Conservation (phyloP, 192 early-diverging fungal genomes). For the Glomus cerebriforme region DNA sequence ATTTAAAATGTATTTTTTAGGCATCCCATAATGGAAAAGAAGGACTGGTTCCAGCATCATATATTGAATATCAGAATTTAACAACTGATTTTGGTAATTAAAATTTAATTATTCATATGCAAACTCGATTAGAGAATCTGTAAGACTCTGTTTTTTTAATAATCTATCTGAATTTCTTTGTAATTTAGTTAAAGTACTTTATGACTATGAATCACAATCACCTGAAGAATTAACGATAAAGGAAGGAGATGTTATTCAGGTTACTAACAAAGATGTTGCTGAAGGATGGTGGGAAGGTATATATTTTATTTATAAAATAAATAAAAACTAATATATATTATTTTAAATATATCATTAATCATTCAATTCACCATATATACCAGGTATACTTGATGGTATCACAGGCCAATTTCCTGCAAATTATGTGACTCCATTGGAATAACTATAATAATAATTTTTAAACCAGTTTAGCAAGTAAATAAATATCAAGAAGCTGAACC, state of each 20-base stretch:
- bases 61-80: slow-evolving; percentile 39
- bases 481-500: too few relatives aligned
- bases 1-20: background rate
- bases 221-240: slow-evolving; percentile 52
- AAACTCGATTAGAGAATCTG: background rate
- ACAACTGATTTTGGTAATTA: slow-evolving; percentile 16
- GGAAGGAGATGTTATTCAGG: slow-evolving; percentile 47
- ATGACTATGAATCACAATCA: slow-evolving; percentile 57
- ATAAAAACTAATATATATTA: too few relatives aligned
- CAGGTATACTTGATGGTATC: slow-evolving; percentile 47
- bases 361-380: background rate
- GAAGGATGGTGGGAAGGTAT: slow-evolving; percentile 65
- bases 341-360: background rate
- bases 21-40: slow-evolving; percentile 23
- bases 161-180: background rate
- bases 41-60: slow-evolving; percentile 56
- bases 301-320: background rate
- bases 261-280: slow-evolving; percentile 52
- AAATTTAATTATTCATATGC: background rate
- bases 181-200: slow-evolving; percentile 47
- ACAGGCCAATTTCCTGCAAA: slow-evolving; percentile 54
- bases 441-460: slow-evolving; percentile 26
- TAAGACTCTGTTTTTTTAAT: too few relatives aligned
- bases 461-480: too few relatives aligned
- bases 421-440: slow-evolving; percentile 39